These are phyloP conservation scores for Monosporascus sp. DNA, from an alignment of 2,329 filamentous ascomycete genomes.

Conservation along the genomic window DNA sequence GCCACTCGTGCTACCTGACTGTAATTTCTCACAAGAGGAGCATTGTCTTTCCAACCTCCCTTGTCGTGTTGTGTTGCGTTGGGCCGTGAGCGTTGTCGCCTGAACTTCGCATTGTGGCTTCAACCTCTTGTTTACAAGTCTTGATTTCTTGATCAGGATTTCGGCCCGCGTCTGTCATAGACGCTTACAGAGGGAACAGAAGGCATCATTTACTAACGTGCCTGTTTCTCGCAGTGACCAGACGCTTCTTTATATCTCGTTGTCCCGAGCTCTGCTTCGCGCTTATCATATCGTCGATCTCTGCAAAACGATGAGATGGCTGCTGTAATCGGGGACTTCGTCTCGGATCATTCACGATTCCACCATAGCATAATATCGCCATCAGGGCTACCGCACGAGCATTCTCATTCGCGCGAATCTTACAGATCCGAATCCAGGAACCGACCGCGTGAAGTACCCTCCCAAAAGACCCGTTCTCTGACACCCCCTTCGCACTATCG, in stretches of 20 bases:
- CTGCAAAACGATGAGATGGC: conserved; percentile 49
- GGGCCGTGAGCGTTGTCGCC: conserved; percentile 15
- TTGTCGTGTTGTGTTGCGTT: conserved; percentile 10
- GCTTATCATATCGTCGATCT: neutral
- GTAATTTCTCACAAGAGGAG: conserved; percentile 3
- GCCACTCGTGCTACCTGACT: neutral
- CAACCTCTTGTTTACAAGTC: conserved; percentile 14
- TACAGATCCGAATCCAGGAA: conserved; percentile 33
- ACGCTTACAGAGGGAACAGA: neutral
- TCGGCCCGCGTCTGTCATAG: neutral
- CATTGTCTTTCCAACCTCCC: conserved; percentile 10
- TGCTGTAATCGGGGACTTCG: conserved; percentile 64
- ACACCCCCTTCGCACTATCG: conserved; percentile 15
- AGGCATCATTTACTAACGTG: neutral
- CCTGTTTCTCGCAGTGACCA: neutral
- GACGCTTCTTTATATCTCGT: conserved; percentile 2
- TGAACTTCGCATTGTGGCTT: conserved; percentile 1
- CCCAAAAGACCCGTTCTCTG: conserved; percentile 20
- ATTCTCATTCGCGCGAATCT: conserved; percentile 41
- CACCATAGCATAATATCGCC: conserved; percentile 59
- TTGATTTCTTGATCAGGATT: neutral
- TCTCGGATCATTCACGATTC: conserved; percentile 66
- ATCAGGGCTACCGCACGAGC: conserved; percentile 40
- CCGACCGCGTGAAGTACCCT: conserved; percentile 20
- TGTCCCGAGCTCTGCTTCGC: neutral